Evolutionary conservation across 495 filamentous ascomycete species (phyloP).

Genomic region (Lepidopterella palustris): DNA sequence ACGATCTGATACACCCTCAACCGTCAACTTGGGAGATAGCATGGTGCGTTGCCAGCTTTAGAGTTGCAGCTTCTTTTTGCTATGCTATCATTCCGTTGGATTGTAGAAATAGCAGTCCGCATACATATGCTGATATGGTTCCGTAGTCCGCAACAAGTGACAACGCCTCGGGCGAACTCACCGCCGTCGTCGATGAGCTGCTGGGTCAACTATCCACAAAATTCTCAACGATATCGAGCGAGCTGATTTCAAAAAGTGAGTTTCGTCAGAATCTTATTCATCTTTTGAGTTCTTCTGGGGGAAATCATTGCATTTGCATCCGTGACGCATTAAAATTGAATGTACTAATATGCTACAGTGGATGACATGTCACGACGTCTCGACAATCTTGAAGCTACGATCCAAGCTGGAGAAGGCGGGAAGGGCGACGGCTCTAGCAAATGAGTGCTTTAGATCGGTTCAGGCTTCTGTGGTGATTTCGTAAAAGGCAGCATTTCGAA

Average conservation of each 20-base stretch:
- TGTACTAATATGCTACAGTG: constrained; percentile 64
- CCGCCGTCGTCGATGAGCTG: constrained; percentile 74
- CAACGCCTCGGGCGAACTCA: constrained; percentile 52
- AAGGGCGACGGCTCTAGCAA: constrained; percentile 9
- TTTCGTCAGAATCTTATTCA: constrained; percentile 8
- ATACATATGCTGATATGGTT: neutral
- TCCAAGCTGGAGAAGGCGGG: constrained; percentile 49
- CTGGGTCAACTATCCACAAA: constrained; percentile 77
- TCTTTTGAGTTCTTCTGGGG: neutral
- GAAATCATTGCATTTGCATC: neutral
- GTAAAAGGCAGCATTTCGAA: neutral
- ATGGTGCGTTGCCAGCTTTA: neutral
- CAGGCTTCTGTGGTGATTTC: neutral
- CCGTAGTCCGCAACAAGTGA: constrained; percentile 3
- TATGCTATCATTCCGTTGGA: too few species aligned
- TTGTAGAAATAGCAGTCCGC: too few species aligned
- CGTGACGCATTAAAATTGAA: too few species aligned
- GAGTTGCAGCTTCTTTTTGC: neutral
- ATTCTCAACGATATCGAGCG: constrained; percentile 70
- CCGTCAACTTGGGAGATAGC: neutral
- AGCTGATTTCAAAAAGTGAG: constrained; percentile 84
- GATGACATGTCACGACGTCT: constrained; percentile 91
- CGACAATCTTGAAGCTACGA: constrained; percentile 75
- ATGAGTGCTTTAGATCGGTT: neutral
- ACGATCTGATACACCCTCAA: neutral